Base-by-base conservation (phyloP, 2,329 filamentous ascomycete genomes). In the Talaromyces sp. region DNA sequence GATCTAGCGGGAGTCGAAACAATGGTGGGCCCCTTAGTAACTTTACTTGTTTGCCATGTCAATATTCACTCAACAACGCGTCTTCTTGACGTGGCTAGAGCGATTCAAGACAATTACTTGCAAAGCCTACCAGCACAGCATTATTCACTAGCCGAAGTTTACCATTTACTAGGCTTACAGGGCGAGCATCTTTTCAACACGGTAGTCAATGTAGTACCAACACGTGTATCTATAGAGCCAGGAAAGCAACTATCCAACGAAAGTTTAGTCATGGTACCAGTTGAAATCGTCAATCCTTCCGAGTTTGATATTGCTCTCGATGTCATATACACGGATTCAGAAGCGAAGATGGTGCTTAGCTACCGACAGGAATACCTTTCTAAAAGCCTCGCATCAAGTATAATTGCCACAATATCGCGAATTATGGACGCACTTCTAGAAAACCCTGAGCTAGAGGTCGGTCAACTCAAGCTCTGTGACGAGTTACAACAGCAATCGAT, bases 21-120 rank as follows among this genome's bases (percentile, higher is more conserved):
- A 42, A 75, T 78, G 23, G 69, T 77, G 33, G 78, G 76, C 4
- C 75, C 78, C 1, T 58, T 67, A 9, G 64, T 67, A n/a, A 68
- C 66, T 34, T 36, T 68, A 18, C 54, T 68, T 16, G 52, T 68
- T n/a, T 67, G 63, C 31, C 34, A 55, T 23, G 16, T 65, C 6
- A 27, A 54, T 9, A 16, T 65, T 28, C 28, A 30, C 30, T 33
- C 27, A 6, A 54, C 52, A 31, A 8, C 28, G 33, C 18, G 55
- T 36, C 34, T 27, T 57, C 16, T 16, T 27, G 12, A 42, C 33
- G 16, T 42, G 33, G 36, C 36, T 40, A 4, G 36, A 40, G 36
- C 7, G 10, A 52, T 52, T 57, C 55, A 57, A 36, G 36, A 18
- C 14, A 36, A 57, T 27, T 40, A 36, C 36, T 23, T 57, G 4